Evolutionary conservation across 352 stramenopile species (phyloP).

Genomic region (Phytophthora meadii): DNA sequence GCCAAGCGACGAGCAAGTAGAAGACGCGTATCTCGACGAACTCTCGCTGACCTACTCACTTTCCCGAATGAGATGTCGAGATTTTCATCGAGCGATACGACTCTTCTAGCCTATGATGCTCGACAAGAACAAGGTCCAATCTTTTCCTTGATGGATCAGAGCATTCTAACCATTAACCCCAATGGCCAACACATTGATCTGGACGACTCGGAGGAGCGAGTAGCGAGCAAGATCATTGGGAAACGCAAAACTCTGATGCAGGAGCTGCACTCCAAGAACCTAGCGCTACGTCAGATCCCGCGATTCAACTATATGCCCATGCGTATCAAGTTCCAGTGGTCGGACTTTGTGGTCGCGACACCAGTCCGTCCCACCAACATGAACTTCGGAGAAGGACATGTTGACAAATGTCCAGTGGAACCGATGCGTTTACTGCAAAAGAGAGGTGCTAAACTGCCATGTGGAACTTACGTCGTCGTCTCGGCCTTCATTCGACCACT

Average conservation of each 20-base stretch:
- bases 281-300: conserved; percentile 62
- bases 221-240: conserved; percentile 47
- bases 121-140: conserved; percentile 56
- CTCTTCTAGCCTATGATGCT: conserved; percentile 64
- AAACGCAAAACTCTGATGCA: conserved; percentile 75
- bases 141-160: conserved; percentile 61
- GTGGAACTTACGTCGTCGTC: conserved; percentile 69
- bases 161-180: conserved; percentile 60
- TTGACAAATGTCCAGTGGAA: conserved; percentile 50
- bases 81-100: conserved; percentile 41
- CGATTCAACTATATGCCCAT: conserved; percentile 76
- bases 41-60: conserved; percentile 26
- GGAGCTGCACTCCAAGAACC: conserved; percentile 64
- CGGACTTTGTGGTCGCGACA: conserved; percentile 71
- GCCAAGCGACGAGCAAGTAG: conserved; percentile 38
- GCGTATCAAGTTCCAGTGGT: conserved; percentile 77
- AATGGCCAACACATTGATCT: conserved; percentile 54
- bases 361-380: conserved; percentile 39
- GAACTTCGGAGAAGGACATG: conserved; percentile 18
- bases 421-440: conserved; percentile 67
- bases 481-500: conserved; percentile 73
- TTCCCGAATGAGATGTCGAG: conserved; percentile 37
- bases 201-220: conserved; percentile 50
- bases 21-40: conserved; percentile 37
- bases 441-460: conserved; percentile 63